These are phyloP conservation scores for Colletotrichum sp. DNA, from an alignment of 2,329 filamentous ascomycete species.

Conservation along the genomic window DNA sequence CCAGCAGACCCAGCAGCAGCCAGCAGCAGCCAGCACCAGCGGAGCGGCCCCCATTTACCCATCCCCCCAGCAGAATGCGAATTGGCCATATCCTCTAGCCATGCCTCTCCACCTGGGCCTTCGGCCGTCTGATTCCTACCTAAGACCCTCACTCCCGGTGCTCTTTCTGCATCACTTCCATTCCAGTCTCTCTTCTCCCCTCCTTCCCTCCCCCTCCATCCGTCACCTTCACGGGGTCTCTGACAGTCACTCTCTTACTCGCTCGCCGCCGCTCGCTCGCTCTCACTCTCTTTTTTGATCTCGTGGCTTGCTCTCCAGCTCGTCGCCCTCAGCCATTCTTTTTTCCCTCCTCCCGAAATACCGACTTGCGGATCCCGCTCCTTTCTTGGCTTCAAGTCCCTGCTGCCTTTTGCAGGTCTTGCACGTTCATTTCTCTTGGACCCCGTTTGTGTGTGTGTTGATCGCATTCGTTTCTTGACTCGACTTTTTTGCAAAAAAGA, in stretches of 20 bases:
- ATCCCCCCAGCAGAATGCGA: conserved; percentile 12
- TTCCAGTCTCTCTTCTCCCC: conserved; percentile 17
- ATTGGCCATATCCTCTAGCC: conserved; percentile 18
- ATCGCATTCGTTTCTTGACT: conserved; percentile 22
- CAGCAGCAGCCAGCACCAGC: neutral
- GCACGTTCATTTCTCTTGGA: conserved; percentile 16
- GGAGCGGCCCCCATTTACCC: neutral
- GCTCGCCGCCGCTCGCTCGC: neutral
- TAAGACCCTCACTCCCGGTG: neutral
- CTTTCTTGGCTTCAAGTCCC: conserved; percentile 11
- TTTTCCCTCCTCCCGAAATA: neutral
- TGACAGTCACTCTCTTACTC: conserved; percentile 13
- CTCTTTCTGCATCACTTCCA: conserved; percentile 18
- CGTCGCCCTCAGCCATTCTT: conserved; percentile 19
- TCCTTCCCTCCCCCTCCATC: conserved; percentile 15
- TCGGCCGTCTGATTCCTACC: neutral
- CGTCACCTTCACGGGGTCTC: conserved; percentile 19
- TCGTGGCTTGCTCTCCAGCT: neutral
- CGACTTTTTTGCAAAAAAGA: neutral
- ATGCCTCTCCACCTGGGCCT: conserved; percentile 15
- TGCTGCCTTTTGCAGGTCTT: neutral
- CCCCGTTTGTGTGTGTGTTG: conserved; percentile 21
- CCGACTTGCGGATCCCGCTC: conserved; percentile 5
- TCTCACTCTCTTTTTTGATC: neutral
- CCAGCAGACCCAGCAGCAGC: neutral